Base-by-base conservation (phyloP, 2,329 filamentous ascomycete genomes). In the Epichloe glyceriae region DNA sequence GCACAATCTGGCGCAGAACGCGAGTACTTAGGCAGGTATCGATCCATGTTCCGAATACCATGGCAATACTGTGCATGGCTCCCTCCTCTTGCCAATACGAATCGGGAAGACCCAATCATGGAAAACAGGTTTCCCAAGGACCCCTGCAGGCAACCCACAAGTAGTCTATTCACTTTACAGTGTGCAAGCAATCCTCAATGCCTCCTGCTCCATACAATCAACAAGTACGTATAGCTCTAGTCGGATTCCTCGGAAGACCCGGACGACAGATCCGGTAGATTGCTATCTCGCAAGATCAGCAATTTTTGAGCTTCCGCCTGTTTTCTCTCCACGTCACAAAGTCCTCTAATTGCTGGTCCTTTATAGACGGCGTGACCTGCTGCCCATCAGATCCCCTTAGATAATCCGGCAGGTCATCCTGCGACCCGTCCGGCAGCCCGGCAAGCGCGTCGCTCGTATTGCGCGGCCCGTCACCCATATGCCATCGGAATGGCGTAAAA, bases 321-420 rank as follows among this genome's bases (percentile, higher is more conserved):
- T 76, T 73, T 40, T 65, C 66, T 54, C 66, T 70, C 58, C 64
- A 69, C 3, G 75, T 73, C 15, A 67, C 58, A 0, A 70, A 58
- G 50, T 71, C 72, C 57, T 82, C 77, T n/a, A 74, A 53, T 49
- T 67, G 56, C 60, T 81, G 77, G 26, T 70, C 64, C n/a, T 60
- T 61, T 19, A 83, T 64, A 12, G 74, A 79, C 0, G 79, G 79
- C 5, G 79, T 83, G 35, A 83, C 72, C 61, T 82, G 78, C 3
- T 68, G 66, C 14, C 79, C 79, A 14, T 71, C 55, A 34, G 64
- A 58, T 49, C 79, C 74, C 48, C 74, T 72, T 0, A 83, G 68
- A 58, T 76, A 82, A 20, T 59, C 54, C 0, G 76, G 76, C 10
- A 75, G 46, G 49, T 62, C 54, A 34, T 69, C 54, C 42, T 64